phyloP scores from a whole-genome alignment of 2,329 filamentous ascomycete genomes.

The Colletotrichum higginsianum region DNA sequence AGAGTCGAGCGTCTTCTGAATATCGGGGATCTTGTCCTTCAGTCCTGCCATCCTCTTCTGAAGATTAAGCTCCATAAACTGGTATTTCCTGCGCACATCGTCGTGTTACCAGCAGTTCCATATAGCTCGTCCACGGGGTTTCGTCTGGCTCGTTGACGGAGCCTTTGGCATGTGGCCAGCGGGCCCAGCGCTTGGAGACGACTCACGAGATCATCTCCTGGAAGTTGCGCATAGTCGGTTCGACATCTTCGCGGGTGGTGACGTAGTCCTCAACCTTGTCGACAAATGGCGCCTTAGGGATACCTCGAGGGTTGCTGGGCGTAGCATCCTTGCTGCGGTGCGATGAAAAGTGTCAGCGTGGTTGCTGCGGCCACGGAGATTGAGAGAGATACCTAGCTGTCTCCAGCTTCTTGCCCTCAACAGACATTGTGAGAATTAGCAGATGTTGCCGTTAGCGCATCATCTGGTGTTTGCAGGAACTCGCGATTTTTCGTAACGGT shows the following conservation, averaged over 20 bases:
- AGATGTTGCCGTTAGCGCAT: conserved; percentile 39
- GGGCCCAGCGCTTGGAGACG: conserved; percentile 7
- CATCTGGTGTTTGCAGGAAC: conserved; percentile 36
- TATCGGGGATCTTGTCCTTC: conserved; percentile 96
- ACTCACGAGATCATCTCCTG: conserved; percentile 94
- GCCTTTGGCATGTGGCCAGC: background rate
- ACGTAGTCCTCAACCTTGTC: conserved; percentile 93
- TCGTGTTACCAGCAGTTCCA: conserved; percentile 35
- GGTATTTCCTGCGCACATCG: conserved; percentile 84
- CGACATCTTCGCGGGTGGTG: conserved; percentile 82
- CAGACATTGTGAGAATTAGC: conserved; percentile 30
- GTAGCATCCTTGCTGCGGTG: conserved; percentile 63
- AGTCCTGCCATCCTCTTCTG: conserved; percentile 85
- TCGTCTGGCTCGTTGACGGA: background rate
- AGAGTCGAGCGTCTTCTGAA: conserved; percentile 94
- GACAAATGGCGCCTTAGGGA: conserved; percentile 87
- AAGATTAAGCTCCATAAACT: conserved; percentile 98
- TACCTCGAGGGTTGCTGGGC: conserved; percentile 84
- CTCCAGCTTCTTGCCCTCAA: conserved; percentile 38
- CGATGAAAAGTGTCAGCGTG: conserved; percentile 16
- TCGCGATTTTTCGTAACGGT: conserved; percentile 40
- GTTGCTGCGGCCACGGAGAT: background rate
- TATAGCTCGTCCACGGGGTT: background rate
- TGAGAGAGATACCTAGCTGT: conserved; percentile 12
- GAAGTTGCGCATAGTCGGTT: conserved; percentile 85